Evolutionary conservation across 2,329 filamentous ascomycete genomes (phyloP), one percentile per base, ranked within the genome.

Genomic region (Dactylella cylindrospora): DNA sequence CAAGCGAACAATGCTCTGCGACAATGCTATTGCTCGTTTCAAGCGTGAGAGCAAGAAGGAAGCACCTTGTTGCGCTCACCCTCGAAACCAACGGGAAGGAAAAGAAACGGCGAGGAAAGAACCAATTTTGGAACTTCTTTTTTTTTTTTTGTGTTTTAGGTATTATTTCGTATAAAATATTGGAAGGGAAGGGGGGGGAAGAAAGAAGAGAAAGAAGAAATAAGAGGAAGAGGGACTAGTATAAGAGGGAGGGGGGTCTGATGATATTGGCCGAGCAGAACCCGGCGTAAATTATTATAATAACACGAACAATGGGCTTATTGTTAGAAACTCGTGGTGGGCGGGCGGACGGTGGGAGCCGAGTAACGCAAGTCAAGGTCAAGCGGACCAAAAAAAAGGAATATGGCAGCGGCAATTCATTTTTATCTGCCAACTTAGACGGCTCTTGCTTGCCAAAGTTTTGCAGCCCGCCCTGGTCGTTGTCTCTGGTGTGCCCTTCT

Each of bases 21-120:
- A 32, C 46, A 43, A 49, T 44, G 35, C 47, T 35, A 36, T 33
- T 28, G 40, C 47, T 39, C 29, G 43, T 46, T 40, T 47, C 47
- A 61, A 53, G 55, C 47, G 55, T 61, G 55, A 61, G 47, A 20
- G 55, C 55, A 61, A 61, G 55, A 61, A 61, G 55, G 55, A 38
- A 49, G 55, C 55, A 61, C 55, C 55, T 61, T 61, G 52, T 61
- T 44, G 47, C 55, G 47, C 55, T 61, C 55, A 61, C 55, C 55
- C 55, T 61, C 41, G 55, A 61, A 47, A 52, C 47, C 47, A 36
- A 44, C 31, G 47, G 20, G 33, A 19, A n/a, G 25, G 47, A 52
- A 53, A 31, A 43, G 44, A 61, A 53, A 26, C 41, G 39, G 47
- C 46, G 40, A 13, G 44, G 28, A 51, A 51, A 46, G 35, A 35